A percentile compares a stretch with the other conserved stretches of the same genome.
phyloP scores from a whole-genome alignment of 1,139 yeast species.

The Pichia sp. region DNA sequence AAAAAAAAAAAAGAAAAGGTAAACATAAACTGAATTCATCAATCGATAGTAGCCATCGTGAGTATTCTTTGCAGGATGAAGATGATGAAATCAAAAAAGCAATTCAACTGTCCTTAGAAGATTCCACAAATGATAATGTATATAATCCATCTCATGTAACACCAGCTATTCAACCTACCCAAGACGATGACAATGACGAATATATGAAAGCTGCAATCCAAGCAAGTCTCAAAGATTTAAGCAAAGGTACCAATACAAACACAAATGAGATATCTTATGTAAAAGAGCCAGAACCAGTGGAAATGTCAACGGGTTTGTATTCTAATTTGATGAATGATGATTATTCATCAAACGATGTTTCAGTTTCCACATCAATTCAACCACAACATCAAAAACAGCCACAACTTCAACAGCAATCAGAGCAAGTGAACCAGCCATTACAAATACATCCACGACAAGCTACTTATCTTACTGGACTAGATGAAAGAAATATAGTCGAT shows the following conservation, averaged over 20 bases:
- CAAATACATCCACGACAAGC: background rate
- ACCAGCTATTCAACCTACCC: background rate
- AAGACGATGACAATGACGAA: constrained; percentile 75
- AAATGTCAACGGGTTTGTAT: constrained; percentile 23
- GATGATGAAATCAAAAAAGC: constrained; percentile 79
- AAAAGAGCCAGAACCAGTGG: constrained; percentile 15
- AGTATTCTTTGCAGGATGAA: constrained; percentile 36
- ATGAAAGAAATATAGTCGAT: constrained; percentile 61
- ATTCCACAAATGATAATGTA: constrained; percentile 23
- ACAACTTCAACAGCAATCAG: background rate
- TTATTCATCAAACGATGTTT: background rate
- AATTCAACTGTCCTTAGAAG: constrained; percentile 69
- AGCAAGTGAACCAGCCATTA: no score
- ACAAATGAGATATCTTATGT: background rate
- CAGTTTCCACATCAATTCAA: background rate
- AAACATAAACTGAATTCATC: constrained; percentile 11
- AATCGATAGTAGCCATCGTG: background rate
- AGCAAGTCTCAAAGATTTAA: constrained; percentile 78
- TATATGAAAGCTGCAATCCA: constrained; percentile 92
- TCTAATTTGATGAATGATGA: constrained; percentile 17
- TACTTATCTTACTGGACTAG: constrained; percentile 45
- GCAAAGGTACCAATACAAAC: constrained; percentile 25
- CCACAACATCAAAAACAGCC: constrained; percentile 14
- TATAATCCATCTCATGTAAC: background rate
- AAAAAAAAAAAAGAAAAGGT: constrained; percentile 7